Evolutionary conservation across 257 asterid species (phyloP).

Genomic region (Craterostigma plantagineum): DNA sequence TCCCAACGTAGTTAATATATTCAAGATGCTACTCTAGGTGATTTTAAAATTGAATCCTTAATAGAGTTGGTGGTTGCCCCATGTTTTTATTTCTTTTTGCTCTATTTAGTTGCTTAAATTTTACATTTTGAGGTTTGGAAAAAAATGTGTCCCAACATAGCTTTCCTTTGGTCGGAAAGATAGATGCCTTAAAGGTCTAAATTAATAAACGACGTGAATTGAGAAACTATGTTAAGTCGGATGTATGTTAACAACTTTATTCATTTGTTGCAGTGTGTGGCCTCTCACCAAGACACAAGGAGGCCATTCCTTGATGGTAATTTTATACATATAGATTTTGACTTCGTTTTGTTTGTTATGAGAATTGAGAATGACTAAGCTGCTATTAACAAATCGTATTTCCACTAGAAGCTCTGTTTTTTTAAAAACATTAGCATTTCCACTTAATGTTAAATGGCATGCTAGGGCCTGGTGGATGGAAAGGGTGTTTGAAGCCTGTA

Average conservation of each 20-base stretch:
- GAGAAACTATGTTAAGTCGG: background rate
- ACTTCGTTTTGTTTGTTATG: background rate
- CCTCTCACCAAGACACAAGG: conserved; percentile 88
- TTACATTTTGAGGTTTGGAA: too few relatives aligned
- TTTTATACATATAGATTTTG: background rate
- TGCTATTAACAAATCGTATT: background rate
- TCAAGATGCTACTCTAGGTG: too few relatives aligned
- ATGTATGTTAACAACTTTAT: background rate
- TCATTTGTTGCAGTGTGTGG: conserved; percentile 68
- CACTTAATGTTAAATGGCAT: too few relatives aligned
- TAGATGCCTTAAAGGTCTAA: background rate
- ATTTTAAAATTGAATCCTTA: too few relatives aligned
- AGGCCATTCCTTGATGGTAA: conserved; percentile 82
- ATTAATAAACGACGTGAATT: background rate
- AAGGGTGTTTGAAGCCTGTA: too few relatives aligned
- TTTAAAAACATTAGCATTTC: too few relatives aligned
- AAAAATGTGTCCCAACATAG: too few relatives aligned
- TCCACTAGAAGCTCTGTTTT: too few relatives aligned
- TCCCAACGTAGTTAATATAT: background rate
- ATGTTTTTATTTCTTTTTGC: background rate
- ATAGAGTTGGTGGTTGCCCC: background rate
- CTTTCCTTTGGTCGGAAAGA: too few relatives aligned
- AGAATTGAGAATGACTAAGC: background rate
- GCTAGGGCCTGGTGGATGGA: too few relatives aligned
- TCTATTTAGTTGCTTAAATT: too few relatives aligned